A percentile compares a stretch with the other conserved stretches of the same genome.
phyloP scores from a whole-genome alignment of 306 rosid species.

The Cucurbita pepo region DNA sequence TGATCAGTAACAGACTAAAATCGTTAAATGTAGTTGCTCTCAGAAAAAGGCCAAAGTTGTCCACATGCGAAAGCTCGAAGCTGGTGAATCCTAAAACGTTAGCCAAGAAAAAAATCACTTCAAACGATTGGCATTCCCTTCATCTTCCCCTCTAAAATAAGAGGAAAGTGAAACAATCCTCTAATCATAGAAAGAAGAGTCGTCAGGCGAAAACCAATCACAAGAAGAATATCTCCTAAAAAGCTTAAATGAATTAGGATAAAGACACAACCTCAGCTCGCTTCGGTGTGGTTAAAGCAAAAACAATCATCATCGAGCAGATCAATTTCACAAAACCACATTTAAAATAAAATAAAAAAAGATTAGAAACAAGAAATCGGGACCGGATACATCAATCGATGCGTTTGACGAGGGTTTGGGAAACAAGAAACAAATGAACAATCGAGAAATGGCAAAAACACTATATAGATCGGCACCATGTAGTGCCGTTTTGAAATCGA shows the following conservation, averaged over 20 bases:
- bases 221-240: not conserved
- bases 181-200: not conserved
- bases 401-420: not conserved
- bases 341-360: not conserved
- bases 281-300: constrained; percentile 11
- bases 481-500: not conserved
- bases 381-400: not conserved
- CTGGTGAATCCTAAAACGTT: not conserved
- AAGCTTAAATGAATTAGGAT: constrained; percentile 1
- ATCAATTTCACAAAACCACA: not conserved
- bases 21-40: not conserved
- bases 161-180: not conserved
- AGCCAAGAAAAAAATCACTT: not conserved
- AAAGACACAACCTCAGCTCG: not conserved
- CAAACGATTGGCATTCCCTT: not conserved
- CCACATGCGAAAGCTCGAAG: constrained; percentile 2
- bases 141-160: not conserved
- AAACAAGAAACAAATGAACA: not conserved
- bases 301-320: constrained; percentile 6
- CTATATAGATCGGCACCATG: not conserved
- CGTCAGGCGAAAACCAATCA: not conserved
- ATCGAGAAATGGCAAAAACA: not conserved
- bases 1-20: not conserved
- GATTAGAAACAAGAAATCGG: not conserved
- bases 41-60: constrained; percentile 1